These are phyloP conservation scores for Entonaema liquescens DNA, from an alignment of 495 filamentous ascomycete species.

Conservation along the genomic window DNA sequence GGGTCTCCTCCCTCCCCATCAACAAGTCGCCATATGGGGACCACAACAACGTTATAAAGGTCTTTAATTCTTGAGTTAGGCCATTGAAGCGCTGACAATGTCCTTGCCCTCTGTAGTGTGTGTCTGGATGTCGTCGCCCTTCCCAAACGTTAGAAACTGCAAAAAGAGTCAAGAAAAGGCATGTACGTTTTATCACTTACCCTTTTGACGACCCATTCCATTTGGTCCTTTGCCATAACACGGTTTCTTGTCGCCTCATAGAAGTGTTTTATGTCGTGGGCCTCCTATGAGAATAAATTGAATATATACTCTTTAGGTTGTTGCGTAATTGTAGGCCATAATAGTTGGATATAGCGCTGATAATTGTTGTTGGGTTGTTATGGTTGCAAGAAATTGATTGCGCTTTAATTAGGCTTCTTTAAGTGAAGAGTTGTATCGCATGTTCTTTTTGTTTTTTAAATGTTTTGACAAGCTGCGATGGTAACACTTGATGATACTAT, in stretches of 20 bases:
- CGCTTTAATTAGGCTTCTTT: not conserved
- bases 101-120: not conserved
- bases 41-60: too few relatives aligned
- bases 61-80: too few relatives aligned
- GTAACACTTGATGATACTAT: too few relatives aligned
- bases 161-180: not conserved
- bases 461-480: too few relatives aligned
- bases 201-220: not conserved
- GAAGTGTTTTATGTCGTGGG: not conserved
- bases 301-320: not conserved
- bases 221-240: not conserved
- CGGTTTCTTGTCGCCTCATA: not conserved
- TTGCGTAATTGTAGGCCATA: not conserved
- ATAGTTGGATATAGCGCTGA: not conserved
- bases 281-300: not conserved
- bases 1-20: too few relatives aligned
- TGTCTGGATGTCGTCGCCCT: not conserved
- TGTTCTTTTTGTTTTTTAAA: too few relatives aligned
- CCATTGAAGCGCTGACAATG: not conserved
- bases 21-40: too few relatives aligned
- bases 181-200: not conserved
- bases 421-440: too few relatives aligned
- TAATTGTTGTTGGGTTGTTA: not conserved
- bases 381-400: not conserved
- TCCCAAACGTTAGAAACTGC: not conserved